Evolutionary conservation across 2,329 filamentous ascomycete genomes (phyloP), one percentile per base, ranked within the genome.

Genomic region (Coniochaeta sp.): DNA sequence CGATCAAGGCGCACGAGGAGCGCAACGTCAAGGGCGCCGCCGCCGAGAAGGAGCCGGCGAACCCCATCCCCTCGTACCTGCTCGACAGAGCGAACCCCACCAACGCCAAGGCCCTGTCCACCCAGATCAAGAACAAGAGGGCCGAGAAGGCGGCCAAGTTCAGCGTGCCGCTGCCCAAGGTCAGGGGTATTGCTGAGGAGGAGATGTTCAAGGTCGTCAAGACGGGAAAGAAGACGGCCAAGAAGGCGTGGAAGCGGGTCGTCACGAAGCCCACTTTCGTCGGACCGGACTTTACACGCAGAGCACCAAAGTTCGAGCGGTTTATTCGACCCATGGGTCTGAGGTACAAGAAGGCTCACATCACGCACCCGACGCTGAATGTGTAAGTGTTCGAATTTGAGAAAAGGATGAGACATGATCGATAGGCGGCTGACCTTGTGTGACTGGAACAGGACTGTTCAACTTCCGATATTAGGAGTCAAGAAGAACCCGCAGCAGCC

Each of bases 111-210:
- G 72, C 72, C 3, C 63, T 70, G 58, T 89, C 84, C 61, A 89
- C 84, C 62, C 90, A 92, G 59, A 96, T 97, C 79, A 99, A 98
- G 84, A 91, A 97, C 76, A 96, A 96, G 82, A 84, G 95, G 44
- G 84, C 84, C 64, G 96, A 96, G 75, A 96, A 97, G 83, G 91
- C 93, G 7, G 95, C 95, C 58, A 90, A 93, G 72, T 98, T 97
- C 73, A 85, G 84, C 34, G 95, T 98, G 43, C 95, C 95, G 1
- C 75, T 99, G 70, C 95, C 95, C 38, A 97, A 96, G 78, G 95
- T 98, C 52, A 86, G 90, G 70, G 93, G 91, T 65, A 97, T 98
- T 68, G 87, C 85, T 66, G 93, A 98, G 79, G 91, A 96, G 81
- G 93, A 96, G 79, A 93, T 97, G 89, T 98, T 98, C 81, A 93